Evolutionary conservation across 345 rosid genomes (phyloP).

Genomic region (Gossypium bickii): DNA sequence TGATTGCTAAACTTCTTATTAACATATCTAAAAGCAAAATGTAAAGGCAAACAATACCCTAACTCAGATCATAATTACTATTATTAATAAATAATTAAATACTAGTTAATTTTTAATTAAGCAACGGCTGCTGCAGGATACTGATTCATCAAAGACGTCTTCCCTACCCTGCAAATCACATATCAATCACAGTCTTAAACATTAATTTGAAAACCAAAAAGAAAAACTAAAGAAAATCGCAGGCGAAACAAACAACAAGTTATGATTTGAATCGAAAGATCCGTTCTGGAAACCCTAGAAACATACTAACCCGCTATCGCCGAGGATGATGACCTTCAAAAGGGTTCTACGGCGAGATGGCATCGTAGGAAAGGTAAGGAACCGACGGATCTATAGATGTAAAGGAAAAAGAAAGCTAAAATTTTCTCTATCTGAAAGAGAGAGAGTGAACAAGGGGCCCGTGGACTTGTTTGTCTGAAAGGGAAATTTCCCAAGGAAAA

Average conservation of each 20-base stretch:
- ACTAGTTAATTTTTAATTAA: neutral
- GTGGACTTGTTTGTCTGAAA: neutral
- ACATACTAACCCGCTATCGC: constrained; percentile 76
- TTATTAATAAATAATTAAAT: neutral
- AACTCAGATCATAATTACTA: neutral
- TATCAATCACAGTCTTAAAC: neutral
- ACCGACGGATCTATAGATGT: constrained; percentile 15
- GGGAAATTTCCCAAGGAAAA: neutral
- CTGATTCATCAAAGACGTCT: constrained; percentile 97
- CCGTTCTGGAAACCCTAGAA: neutral
- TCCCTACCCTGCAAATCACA: constrained; percentile 48
- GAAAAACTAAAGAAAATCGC: no score
- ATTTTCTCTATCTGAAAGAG: no score
- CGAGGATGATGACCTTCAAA: constrained; percentile 92
- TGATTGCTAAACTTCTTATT: constrained; percentile 8
- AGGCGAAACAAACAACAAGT: neutral
- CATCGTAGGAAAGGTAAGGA: constrained; percentile 17
- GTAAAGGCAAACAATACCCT: neutral
- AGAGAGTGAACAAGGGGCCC: neutral
- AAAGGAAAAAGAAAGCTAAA: no score
- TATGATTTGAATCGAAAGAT: neutral
- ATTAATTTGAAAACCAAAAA: neutral
- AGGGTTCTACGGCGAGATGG: constrained; percentile 76
- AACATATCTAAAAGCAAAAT: neutral
- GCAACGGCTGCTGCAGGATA: constrained; percentile 34